Evolutionary conservation across 352 stramenopile genomes (phyloP).

Genomic region (Pythium brachiatum): DNA sequence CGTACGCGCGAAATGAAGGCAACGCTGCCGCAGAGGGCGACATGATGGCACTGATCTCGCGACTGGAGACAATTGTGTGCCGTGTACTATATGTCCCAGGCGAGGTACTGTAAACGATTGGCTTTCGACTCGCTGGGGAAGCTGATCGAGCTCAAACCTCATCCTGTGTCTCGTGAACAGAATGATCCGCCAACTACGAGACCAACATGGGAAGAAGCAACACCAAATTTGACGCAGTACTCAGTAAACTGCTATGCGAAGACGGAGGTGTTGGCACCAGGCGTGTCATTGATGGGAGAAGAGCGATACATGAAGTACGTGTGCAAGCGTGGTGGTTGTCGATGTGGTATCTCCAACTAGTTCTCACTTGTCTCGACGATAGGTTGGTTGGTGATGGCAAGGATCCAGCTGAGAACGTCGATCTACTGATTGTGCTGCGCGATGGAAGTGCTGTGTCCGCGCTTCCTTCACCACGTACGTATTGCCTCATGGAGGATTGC

Average conservation of each 20-base stretch:
- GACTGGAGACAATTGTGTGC: constrained; percentile 86
- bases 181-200: constrained; percentile 78
- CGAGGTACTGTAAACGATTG: constrained; percentile 35
- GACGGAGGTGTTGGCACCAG: constrained; percentile 35
- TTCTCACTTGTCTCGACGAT: background rate
- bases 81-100: constrained; percentile 80
- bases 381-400: constrained; percentile 58
- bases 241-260: constrained; percentile 69
- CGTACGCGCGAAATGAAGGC: constrained; percentile 54
- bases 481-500: background rate
- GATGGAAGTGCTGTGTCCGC: constrained; percentile 41
- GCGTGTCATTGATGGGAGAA: constrained; percentile 49
- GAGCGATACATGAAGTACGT: constrained; percentile 58
- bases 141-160: background rate
- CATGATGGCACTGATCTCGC: constrained; percentile 87
- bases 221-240: constrained; percentile 77
- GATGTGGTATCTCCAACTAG: background rate
- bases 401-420: constrained; percentile 44
- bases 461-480: constrained; percentile 35
- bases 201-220: constrained; percentile 34
- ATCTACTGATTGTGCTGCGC: constrained; percentile 66
- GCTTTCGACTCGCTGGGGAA: background rate
- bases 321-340: background rate
- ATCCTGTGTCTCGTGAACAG: constrained; percentile 22
- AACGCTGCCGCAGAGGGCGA: constrained; percentile 80